These are phyloP conservation scores for Anisodus acutangulus DNA, from an alignment of 257 asterid species.

Conservation along the genomic window DNA sequence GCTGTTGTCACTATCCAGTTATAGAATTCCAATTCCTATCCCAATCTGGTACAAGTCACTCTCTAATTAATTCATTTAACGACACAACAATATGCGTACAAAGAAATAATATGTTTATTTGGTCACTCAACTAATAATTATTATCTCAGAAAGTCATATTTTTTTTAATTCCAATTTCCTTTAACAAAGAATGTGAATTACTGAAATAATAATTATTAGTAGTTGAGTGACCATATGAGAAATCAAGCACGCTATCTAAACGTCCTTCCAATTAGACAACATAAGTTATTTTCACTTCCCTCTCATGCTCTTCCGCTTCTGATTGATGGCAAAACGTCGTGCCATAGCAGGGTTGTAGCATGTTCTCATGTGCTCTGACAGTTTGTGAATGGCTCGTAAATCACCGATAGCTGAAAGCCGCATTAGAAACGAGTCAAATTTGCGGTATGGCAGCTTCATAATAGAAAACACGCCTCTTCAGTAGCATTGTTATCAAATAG, in stretches of 20 bases:
- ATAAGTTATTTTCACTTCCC: slow-evolving; percentile 46
- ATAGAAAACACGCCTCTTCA: slow-evolving; percentile 64
- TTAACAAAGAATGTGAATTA: too few relatives aligned
- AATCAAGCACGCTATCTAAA: not conserved
- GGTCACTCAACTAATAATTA: too few relatives aligned
- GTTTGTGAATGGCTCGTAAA: slow-evolving; percentile 67
- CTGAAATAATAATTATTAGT: too few relatives aligned
- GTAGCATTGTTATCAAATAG: slow-evolving; percentile 60
- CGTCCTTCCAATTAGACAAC: not conserved
- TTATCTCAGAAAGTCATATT: too few relatives aligned
- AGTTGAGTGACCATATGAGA: too few relatives aligned
- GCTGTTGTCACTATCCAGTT: not conserved
- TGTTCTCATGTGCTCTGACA: slow-evolving; percentile 86
- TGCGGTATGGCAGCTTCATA: slow-evolving; percentile 76
- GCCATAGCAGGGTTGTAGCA: slow-evolving; percentile 95
- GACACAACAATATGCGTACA: not conserved
- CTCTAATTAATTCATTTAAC: not conserved
- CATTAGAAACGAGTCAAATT: slow-evolving; percentile 67
- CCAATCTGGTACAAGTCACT: slow-evolving; percentile 7
- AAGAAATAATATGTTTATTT: not conserved
- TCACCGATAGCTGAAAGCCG: slow-evolving; percentile 77
- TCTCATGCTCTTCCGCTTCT: slow-evolving; percentile 76
- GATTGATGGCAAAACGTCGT: slow-evolving; percentile 73
- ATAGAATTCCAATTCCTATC: not conserved
- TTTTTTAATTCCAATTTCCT: too few relatives aligned